phyloP scores from a whole-genome alignment of 345 rosid genomes.

The Gynandropsis gynandra region DNA sequence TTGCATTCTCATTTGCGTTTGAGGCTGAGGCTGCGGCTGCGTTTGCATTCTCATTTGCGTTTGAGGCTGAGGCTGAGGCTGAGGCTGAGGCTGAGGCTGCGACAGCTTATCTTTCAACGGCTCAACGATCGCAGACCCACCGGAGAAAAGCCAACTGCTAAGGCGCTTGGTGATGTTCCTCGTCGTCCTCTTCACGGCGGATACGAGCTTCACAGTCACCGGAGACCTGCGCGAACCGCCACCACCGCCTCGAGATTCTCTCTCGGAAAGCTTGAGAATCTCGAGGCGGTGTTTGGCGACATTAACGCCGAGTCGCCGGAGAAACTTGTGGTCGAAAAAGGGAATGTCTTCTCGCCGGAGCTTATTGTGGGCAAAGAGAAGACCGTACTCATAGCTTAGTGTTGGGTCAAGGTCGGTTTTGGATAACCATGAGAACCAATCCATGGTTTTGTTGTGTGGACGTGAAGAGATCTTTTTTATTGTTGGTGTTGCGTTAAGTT shows the following conservation, averaged over 20 bases:
- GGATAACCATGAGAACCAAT: constrained; percentile 88
- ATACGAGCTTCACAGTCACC: constrained; percentile 35
- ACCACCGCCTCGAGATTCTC: constrained; percentile 22
- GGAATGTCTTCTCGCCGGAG: constrained; percentile 62
- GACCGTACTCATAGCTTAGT: constrained; percentile 58
- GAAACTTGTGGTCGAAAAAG: constrained; percentile 68
- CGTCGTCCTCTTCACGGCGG: constrained; percentile 36
- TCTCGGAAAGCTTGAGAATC: constrained; percentile 66
- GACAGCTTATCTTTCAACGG: constrained; percentile 32
- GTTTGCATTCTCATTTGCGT: too few relatives aligned
- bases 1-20: too few relatives aligned
- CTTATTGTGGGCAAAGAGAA: constrained; percentile 49
- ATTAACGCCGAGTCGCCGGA: constrained; percentile 64
- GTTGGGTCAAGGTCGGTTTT: constrained; percentile 51
- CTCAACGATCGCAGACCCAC: constrained; percentile 27
- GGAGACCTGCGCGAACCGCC: constrained; percentile 9
- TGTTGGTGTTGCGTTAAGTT: neutral
- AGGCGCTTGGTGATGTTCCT: constrained; percentile 39
- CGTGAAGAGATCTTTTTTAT: neutral
- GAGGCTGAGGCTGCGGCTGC: constrained; percentile 14
- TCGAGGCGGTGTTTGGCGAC: constrained; percentile 75
- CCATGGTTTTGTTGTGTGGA: constrained; percentile 35
- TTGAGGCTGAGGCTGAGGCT: too few relatives aligned
- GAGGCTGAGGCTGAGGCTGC: constrained; percentile 9
- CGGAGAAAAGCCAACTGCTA: constrained; percentile 34